Evolutionary conservation across 345 rosid species (phyloP).

Genomic region (Salix udensis): DNA sequence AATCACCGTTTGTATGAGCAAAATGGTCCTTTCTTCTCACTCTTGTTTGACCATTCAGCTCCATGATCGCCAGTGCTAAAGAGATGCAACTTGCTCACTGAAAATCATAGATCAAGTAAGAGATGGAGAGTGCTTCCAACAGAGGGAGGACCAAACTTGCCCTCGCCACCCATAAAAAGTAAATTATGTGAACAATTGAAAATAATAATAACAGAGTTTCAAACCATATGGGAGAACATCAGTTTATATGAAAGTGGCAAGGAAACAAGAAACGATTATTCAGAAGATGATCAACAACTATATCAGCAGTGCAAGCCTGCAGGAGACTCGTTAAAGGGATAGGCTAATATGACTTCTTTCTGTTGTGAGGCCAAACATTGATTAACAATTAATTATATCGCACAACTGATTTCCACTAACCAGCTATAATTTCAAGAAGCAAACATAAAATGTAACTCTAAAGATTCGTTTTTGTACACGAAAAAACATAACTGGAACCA

Average conservation of each 20-base stretch:
- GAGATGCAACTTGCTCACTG: conserved; percentile 26
- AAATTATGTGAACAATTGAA: neutral
- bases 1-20: conserved; percentile 52
- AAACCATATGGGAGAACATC: neutral
- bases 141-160: neutral
- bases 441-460: neutral
- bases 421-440: neutral
- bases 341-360: neutral
- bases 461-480: neutral
- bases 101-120: conserved; percentile 7
- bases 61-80: conserved; percentile 37
- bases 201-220: neutral
- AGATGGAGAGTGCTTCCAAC: neutral
- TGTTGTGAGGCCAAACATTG: neutral
- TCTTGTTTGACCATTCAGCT: conserved; percentile 58
- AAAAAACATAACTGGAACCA: neutral
- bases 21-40: conserved; percentile 45
- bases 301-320: neutral
- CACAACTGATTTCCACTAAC: neutral
- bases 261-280: neutral
- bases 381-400: neutral
- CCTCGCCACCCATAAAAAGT: neutral
- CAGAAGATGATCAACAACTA: neutral
- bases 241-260: neutral
- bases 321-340: neutral